Evolutionary conservation across 345 rosid species (phyloP).

Genomic region (Sisymbrium altissimum): DNA sequence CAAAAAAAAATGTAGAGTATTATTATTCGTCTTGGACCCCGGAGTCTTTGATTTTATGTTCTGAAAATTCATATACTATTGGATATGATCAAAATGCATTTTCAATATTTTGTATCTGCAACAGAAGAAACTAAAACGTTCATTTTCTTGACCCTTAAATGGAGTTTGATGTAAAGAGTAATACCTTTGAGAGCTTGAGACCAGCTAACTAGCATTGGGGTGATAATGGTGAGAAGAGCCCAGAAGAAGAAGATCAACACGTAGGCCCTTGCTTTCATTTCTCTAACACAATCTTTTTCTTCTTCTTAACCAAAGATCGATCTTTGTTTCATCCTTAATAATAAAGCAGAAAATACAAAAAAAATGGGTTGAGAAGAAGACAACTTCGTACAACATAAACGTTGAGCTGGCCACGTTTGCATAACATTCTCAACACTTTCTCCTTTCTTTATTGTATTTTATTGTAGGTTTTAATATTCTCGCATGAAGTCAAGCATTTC

Average conservation of each 20-base stretch:
- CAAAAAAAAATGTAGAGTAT: too few species aligned
- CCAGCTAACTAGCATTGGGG: constrained; percentile 76
- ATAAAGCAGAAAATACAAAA: constrained; percentile 23
- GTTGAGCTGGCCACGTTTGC: constrained; percentile 40
- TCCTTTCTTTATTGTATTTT: background rate
- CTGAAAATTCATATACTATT: background rate
- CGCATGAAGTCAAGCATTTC: constrained; percentile 34
- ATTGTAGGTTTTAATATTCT: constrained; percentile 15
- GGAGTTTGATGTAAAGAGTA: background rate
- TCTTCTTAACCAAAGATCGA: background rate
- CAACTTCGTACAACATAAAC: constrained; percentile 27
- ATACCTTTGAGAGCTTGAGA: constrained; percentile 61
- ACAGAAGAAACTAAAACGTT: background rate
- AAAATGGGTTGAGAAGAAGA: constrained; percentile 21
- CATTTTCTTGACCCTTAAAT: background rate
- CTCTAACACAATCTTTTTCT: background rate
- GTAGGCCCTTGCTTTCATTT: constrained; percentile 68
- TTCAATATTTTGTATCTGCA: background rate
- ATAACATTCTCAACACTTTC: constrained; percentile 38
- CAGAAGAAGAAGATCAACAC: constrained; percentile 88
- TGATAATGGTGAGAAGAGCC: constrained; percentile 82
- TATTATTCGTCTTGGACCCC: constrained; percentile 29
- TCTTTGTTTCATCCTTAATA: constrained; percentile 28
- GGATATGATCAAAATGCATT: background rate
- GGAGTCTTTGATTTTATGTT: background rate